phyloP scores from a whole-genome alignment of 495 filamentous ascomycete species.

The Aspergillus affinis region DNA sequence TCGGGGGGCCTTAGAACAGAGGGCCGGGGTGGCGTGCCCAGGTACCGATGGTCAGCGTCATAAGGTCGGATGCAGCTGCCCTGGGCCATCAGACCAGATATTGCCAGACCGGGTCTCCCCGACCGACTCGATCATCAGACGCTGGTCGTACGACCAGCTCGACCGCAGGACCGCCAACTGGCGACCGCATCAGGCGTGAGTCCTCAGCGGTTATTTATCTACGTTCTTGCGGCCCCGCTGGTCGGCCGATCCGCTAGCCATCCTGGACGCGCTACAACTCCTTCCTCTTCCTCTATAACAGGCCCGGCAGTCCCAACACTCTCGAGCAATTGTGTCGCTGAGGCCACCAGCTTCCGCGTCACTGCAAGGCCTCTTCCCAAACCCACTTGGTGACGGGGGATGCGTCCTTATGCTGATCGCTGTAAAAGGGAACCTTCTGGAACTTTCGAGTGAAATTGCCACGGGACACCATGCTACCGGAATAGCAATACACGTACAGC shows the following conservation, averaged over 20 bases:
- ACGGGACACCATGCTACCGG: too few species aligned
- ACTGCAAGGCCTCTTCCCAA: slow-evolving; percentile 2
- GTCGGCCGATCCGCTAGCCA: slow-evolving; percentile 1
- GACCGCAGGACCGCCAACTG: slow-evolving; percentile 5
- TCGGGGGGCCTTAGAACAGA: slow-evolving; percentile 1
- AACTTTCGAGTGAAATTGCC: too few species aligned
- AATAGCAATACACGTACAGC: too few species aligned
- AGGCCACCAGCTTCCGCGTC: slow-evolving; percentile 1
- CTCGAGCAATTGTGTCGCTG: not conserved
- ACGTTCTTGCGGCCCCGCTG: not conserved
- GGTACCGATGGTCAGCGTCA: not conserved
- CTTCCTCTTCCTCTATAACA: not conserved
- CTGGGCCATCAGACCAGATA: not conserved
- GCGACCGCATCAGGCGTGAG: not conserved
- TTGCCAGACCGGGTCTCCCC: not conserved
- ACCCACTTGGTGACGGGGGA: too few species aligned
- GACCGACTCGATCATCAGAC: slow-evolving; percentile 1
- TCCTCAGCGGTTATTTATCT: slow-evolving; percentile 2
- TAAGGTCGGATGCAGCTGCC: not conserved
- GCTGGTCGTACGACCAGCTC: slow-evolving; percentile 2
- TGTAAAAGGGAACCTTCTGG: too few species aligned
- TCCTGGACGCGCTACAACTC: slow-evolving; percentile 3
- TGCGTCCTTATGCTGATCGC: too few species aligned
- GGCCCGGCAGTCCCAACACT: slow-evolving; percentile 1
- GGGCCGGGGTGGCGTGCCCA: not conserved